Evolutionary conservation across 2,329 filamentous ascomycete genomes (phyloP), one percentile per base, ranked within the genome.

Genomic region (Plectosphaerella plurivora): DNA sequence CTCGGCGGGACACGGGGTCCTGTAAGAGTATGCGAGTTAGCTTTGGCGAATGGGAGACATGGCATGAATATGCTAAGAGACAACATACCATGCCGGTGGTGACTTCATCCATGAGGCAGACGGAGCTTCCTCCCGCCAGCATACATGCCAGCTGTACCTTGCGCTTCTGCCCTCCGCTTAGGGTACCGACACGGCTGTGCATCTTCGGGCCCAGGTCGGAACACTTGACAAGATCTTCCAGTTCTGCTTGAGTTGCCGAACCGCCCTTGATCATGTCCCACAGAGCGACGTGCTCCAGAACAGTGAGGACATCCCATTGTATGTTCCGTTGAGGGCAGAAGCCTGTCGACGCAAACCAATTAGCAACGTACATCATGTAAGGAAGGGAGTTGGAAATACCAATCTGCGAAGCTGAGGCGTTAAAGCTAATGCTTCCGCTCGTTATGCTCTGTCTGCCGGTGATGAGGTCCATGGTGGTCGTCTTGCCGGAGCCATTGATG

Each of bases 131-230:
- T 48, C 88, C 88, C 3, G 86, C 87, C 55, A 91, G 83, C 86
- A 89, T 89, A 75, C 89, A 87, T 1, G 86, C 86, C 5, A 91
- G 72, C 64, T 91, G 87, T 6, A 90, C 73, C 63, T 91, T 91
- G 46, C 87, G 74, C 68, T 90, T 91, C 67, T 90, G 87, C 2
- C 87, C 87, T n/a, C 88, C 88, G 46, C 86, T 89, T 4, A 91
- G 70, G 4, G 84, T 88, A 59, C 78, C 78, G 0, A 86, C 76
- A 53, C 73, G 72, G 14, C 78, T 70, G 68, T 91, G 91, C 50
- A 79, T 73, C 15, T 75, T 73, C 3, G 91, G 73, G 61, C 89
- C 87, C 61, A 87, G n/a, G 59, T 60, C 45, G 61, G 86, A 87
- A 10, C 77, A 78, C 8, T 68, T 68, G 36, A 87, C 77, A 10